Base-by-base conservation (phyloP, 495 filamentous ascomycete species). In the Neurospora tetraspora region DNA sequence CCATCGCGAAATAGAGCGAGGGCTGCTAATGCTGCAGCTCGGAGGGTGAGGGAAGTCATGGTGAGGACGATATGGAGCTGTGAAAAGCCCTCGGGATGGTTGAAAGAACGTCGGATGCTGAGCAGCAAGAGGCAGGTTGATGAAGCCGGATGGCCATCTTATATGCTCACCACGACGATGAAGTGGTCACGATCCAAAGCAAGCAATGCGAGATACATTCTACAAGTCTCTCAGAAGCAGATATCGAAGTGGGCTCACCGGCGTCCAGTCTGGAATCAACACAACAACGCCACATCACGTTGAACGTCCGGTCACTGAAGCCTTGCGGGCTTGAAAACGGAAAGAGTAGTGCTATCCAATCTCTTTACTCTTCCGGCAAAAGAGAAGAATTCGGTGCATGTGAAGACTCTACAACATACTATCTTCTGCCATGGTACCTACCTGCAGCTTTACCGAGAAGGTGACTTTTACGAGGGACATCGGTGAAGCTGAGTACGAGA, bases 11-110 rank as follows among this genome's bases (percentile, higher is more conserved):
- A 69, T 16, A 82, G 18, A 20, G 79, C 72, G 43, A 81, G 75
- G 18, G 78, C 80, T 71, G 79, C 81, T 69, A 83, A 69, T 71
- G 78, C 74, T 65, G 71, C 77, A 68, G 78, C 73, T 76, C 80
- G 75, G 23, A 53, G 72, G 69, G 43, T 71, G 47, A 78, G 39
- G 34, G 71, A 47, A 65, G 77, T 43, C 78, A 80, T 80, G 47
- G 37, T 75, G 70, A 68, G 2, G 45, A 59, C 34, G 27, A 38
- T 7, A 18, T 4, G 53, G 27, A 1, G 7, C 14, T 2, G 6
- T 34, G 23, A 14, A n/a, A 43, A 18, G 1, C 6, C 42, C 18
- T 36, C 27, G 0, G 23, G 31, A 16, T 36, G 39, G 65, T 23
- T 68, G 14, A 8, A 18, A 18, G 53, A 7, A 9, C 12, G 18